phyloP scores from a whole-genome alignment of 345 rosid species.

The Hibiscus trionum region DNA sequence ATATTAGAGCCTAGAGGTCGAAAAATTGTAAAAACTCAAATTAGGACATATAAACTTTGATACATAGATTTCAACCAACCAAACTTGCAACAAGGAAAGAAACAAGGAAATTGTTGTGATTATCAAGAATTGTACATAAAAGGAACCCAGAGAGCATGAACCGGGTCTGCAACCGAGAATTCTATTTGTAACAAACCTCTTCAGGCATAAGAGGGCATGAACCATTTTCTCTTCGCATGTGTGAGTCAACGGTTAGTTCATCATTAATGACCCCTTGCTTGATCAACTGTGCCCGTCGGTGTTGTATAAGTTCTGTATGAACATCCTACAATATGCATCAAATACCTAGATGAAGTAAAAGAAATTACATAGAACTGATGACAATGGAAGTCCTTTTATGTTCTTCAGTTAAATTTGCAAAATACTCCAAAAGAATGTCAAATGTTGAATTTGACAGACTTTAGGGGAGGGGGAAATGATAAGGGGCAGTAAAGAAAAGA shows the following conservation, averaged over 20 bases:
- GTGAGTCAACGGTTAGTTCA: conserved; percentile 55
- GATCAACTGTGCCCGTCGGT: conserved; percentile 82
- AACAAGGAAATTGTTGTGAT: background rate
- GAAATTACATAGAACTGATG: conserved; percentile 16
- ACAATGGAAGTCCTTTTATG: background rate
- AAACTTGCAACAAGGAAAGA: background rate
- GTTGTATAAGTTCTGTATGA: conserved; percentile 91
- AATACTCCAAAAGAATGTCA: background rate
- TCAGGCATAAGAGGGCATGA: conserved; percentile 97
- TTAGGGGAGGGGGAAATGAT: background rate
- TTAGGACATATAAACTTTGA: background rate
- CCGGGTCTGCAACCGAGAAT: background rate
- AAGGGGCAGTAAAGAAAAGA: background rate
- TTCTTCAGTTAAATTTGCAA: background rate
- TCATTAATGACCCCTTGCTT: conserved; percentile 67
- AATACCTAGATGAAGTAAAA: conserved; percentile 17
- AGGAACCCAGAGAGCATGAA: background rate
- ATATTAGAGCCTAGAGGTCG: background rate
- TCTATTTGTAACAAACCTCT: conserved; percentile 47
- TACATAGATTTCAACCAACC: background rate
- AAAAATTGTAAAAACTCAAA: background rate
- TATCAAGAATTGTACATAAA: background rate
- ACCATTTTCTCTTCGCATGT: conserved; percentile 65
- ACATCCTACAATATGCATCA: conserved; percentile 52
- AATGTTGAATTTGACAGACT: background rate